Evolutionary conservation across 169 alveolate genomes (phyloP), one percentile per base, ranked within the genome.

Genomic region (Theileria annulata): DNA sequence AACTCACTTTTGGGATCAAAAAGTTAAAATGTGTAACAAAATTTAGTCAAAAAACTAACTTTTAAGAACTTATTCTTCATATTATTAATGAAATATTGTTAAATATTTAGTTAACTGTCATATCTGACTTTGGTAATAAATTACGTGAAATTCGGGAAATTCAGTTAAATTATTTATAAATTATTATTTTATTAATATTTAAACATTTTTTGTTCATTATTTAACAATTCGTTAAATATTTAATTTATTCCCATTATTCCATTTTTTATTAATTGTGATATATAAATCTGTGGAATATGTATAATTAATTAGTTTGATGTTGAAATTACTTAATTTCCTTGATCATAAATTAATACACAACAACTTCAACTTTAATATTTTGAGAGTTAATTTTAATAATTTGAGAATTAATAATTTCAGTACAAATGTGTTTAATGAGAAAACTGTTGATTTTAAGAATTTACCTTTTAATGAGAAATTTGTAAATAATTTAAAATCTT

Each of bases 361-460:
- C 6, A 42, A 42, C 13, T 42, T 42, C 0, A 42, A 35, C 8
- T 35, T 5, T 35, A 35, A 42, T 42, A 42, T 42, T 42, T 42
- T 17, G 17, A 2, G 51, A 42, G 13, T 42, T 42, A 42, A 8
- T 42, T 42, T 42, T 8, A 42, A 8, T 42, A 42, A 10, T 42
- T 42, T 42, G 51, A 1, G 17, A 42, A 8, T 42, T 42, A 42
- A 42, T 42, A 3, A 42, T 8, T 42, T 42, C 15, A 42, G 51
- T 42, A 42, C 71, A 51, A 37, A 54, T 23, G 78, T 51, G 21
- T 25, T 80, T 42, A 51, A 37, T 62, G 63, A 75, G 48, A 60
- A 75, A 12, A 15, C 37, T 62, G 89, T 82, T 9, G 89, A 77
- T 17, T 69, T 82, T 48, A 1, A 25, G 10, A 72, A 75, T 21